Evolutionary conservation across 2,329 filamentous ascomycete species (phyloP).

Genomic region (Pseudogymnoascus sp.): DNA sequence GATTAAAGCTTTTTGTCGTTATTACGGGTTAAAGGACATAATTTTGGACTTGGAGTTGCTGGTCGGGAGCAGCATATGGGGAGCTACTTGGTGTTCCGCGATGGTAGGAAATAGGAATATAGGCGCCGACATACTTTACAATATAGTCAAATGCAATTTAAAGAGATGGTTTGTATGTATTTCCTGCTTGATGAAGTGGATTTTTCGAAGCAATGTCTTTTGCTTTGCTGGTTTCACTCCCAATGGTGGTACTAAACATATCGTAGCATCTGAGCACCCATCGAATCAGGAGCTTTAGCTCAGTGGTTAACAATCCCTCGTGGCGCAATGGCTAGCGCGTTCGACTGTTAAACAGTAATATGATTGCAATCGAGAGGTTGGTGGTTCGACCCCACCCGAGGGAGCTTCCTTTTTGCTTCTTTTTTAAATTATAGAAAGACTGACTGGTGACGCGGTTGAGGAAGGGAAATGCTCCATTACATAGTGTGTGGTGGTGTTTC

Average conservation of each 20-base stretch:
- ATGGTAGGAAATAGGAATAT: background rate
- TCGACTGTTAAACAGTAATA: conserved; percentile 7
- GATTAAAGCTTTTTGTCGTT: background rate
- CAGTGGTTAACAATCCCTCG: conserved; percentile 7
- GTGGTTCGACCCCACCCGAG: conserved; percentile 9
- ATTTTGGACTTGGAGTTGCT: background rate
- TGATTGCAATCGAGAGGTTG: conserved; percentile 9
- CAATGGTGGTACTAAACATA: background rate
- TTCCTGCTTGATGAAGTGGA: background rate
- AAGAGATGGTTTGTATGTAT: background rate
- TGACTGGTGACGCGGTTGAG: background rate
- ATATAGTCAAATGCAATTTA: background rate
- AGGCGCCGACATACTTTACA: background rate
- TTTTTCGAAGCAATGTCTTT: background rate
- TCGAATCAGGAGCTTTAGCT: background rate
- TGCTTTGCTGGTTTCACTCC: background rate
- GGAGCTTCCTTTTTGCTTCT: background rate
- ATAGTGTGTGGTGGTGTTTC: background rate
- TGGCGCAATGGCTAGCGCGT: conserved; percentile 10
- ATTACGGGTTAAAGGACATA: background rate
- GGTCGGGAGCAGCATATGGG: background rate
- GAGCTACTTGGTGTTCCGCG: background rate
- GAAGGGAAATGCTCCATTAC: background rate
- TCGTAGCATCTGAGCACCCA: background rate
- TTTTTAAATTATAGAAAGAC: background rate